These are phyloP conservation scores for Rosa chinensis DNA, from an alignment of 306 rosid genomes.

Conservation along the genomic window DNA sequence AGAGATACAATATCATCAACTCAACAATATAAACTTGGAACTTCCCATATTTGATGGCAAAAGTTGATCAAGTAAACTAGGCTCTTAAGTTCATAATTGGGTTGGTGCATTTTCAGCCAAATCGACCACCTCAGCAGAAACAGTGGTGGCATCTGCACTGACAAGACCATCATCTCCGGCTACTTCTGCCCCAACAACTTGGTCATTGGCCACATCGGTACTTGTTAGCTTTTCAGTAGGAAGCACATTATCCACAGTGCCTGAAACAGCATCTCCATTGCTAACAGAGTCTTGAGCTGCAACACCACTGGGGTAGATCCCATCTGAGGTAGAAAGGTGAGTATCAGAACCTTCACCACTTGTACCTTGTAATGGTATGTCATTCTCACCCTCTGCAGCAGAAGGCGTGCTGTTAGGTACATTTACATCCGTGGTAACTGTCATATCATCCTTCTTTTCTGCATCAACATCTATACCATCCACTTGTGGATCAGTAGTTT, in stretches of 20 bases:
- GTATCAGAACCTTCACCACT: not conserved
- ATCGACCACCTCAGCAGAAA: slow-evolving; percentile 30
- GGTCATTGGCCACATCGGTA: slow-evolving; percentile 25
- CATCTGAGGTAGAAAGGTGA: slow-evolving; percentile 12
- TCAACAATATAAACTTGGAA: not conserved
- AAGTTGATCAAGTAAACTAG: slow-evolving; percentile 3
- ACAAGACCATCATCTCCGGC: slow-evolving; percentile 5
- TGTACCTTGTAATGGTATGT: not conserved
- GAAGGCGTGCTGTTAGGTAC: slow-evolving; percentile 23
- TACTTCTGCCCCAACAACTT: slow-evolving; percentile 28
- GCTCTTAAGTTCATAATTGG: not conserved
- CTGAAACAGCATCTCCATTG: slow-evolving; percentile 4
- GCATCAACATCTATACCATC: slow-evolving; percentile 10
- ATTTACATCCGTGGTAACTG: slow-evolving; percentile 16
- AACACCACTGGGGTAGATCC: not conserved
- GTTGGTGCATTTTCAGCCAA: slow-evolving; percentile 10
- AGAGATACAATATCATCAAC: slow-evolving; percentile 7
- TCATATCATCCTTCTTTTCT: slow-evolving; percentile 7
- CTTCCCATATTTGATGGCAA: not conserved
- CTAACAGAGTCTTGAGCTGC: not conserved
- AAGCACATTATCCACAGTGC: slow-evolving; percentile 1
- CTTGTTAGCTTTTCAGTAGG: slow-evolving; percentile 20
- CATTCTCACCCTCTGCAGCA: slow-evolving; percentile 30
- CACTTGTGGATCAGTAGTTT: slow-evolving; percentile 34
- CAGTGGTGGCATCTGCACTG: slow-evolving; percentile 21